These are phyloP conservation scores for Parathielavia appendiculata DNA, from an alignment of 495 filamentous ascomycete genomes.

Conservation along the genomic window DNA sequence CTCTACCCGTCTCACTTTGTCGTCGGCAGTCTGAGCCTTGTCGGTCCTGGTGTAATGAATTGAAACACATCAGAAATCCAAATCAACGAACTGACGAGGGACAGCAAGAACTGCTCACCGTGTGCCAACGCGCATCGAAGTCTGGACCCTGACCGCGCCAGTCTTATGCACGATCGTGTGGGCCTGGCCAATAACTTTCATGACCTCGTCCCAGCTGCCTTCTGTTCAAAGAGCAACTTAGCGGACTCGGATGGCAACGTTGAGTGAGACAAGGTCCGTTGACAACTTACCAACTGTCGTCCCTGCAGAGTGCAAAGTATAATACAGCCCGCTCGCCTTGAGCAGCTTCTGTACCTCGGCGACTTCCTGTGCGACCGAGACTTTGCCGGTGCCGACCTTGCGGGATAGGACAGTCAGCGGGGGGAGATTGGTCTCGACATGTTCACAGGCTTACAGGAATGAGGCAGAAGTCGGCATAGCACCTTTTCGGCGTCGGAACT, in stretches of 20 bases:
- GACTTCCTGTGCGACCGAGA: conserved; percentile 81
- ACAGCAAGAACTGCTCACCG: conserved; percentile 47
- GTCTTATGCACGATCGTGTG: conserved; percentile 77
- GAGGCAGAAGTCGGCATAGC: conserved; percentile 77
- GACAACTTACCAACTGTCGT: conserved; percentile 73
- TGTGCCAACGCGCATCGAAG: conserved; percentile 80
- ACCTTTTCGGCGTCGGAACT: conserved; percentile 58
- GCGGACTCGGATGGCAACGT: neutral
- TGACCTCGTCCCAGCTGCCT: conserved; percentile 86
- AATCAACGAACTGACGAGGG: neutral
- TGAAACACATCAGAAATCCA: neutral
- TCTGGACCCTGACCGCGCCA: conserved; percentile 79
- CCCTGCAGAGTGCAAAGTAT: conserved; percentile 86
- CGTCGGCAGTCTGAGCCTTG: conserved; percentile 43
- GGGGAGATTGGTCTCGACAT: too few relatives aligned
- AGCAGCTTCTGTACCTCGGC: conserved; percentile 87
- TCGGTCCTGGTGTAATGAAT: conserved; percentile 34
- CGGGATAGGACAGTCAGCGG: neutral
- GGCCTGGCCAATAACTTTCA: conserved; percentile 83
- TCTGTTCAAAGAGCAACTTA: conserved; percentile 46
- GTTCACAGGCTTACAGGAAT: conserved; percentile 56
- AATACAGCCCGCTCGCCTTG: conserved; percentile 68
- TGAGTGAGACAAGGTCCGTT: neutral
- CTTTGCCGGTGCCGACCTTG: conserved; percentile 74
- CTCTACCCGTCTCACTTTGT: conserved; percentile 46